Evolutionary conservation across 305 asterid species (phyloP).

Genomic region (Fraxinus xanthoxyloides): DNA sequence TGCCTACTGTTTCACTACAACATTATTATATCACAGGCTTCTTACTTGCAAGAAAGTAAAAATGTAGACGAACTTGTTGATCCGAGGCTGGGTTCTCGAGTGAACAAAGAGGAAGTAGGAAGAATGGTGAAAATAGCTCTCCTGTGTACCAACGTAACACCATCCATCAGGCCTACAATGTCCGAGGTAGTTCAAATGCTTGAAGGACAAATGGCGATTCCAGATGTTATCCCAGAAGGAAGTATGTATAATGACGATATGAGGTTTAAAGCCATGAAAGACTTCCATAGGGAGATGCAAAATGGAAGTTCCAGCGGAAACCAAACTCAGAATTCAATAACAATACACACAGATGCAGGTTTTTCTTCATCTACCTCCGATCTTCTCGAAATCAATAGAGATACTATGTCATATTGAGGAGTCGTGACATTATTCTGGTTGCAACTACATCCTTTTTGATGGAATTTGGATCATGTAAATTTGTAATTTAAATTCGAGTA

Average conservation of each 20-base stretch:
- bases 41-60: constrained; percentile 58
- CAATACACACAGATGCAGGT: constrained; percentile 37
- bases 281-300: constrained; percentile 51
- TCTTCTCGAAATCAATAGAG: neutral
- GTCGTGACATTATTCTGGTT: neutral
- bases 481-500: neutral
- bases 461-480: neutral
- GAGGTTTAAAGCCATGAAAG: constrained; percentile 77
- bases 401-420: neutral
- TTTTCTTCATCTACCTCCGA: neutral
- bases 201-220: constrained; percentile 57
- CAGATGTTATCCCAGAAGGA: constrained; percentile 51
- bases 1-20: neutral
- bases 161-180: constrained; percentile 83
- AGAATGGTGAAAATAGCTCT: constrained; percentile 65
- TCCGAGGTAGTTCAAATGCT: constrained; percentile 81
- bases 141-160: constrained; percentile 71
- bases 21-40: constrained; percentile 49
- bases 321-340: constrained; percentile 38
- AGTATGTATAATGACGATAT: constrained; percentile 38
- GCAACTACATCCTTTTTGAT: neutral
- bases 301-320: constrained; percentile 37
- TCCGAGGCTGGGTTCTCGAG: constrained; percentile 38
- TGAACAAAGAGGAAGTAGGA: constrained; percentile 54
- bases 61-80: constrained; percentile 61